Evolutionary conservation across 495 filamentous ascomycete species (phyloP).

Genomic region (Podospora conica): DNA sequence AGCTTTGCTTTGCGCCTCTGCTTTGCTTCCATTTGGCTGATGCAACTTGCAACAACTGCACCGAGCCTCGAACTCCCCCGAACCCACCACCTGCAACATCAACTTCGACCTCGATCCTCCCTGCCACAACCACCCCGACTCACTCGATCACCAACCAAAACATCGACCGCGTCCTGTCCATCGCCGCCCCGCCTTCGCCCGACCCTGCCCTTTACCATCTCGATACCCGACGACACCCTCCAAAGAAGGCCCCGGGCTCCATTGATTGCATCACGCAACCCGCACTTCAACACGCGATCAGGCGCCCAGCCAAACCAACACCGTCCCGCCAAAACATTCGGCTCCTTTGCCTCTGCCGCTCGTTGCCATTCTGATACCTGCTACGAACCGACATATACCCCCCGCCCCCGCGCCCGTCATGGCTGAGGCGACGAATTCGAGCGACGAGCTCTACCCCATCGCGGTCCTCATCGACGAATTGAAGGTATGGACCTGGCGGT

Average conservation of each 20-base stretch:
- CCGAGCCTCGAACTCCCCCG: neutral
- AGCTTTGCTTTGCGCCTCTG: neutral
- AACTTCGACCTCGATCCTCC: neutral
- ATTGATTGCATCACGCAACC: conserved; percentile 31
- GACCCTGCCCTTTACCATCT: neutral
- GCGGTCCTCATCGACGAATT: conserved; percentile 98
- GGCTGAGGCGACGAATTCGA: conserved; percentile 54
- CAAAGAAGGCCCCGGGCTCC: neutral
- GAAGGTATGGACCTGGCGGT: conserved; percentile 61
- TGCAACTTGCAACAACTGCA: neutral
- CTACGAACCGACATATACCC: conserved; percentile 11
- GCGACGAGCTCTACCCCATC: conserved; percentile 98
- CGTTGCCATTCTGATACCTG: conserved; percentile 10
- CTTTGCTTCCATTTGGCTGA: neutral
- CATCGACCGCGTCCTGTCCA: neutral
- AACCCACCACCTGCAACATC: neutral
- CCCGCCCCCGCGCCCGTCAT: conserved; percentile 44
- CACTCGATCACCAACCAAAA: neutral
- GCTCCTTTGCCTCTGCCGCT: conserved; percentile 8
- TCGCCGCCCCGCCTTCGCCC: conserved; percentile 12
- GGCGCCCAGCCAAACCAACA: conserved; percentile 15
- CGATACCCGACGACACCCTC: neutral
- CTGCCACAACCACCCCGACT: neutral
- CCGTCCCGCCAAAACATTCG: conserved; percentile 16
- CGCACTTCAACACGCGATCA: conserved; percentile 27